Conservation (phyloP, 2,329 filamentous ascomycete species). For the Thelonectria olida region DNA sequence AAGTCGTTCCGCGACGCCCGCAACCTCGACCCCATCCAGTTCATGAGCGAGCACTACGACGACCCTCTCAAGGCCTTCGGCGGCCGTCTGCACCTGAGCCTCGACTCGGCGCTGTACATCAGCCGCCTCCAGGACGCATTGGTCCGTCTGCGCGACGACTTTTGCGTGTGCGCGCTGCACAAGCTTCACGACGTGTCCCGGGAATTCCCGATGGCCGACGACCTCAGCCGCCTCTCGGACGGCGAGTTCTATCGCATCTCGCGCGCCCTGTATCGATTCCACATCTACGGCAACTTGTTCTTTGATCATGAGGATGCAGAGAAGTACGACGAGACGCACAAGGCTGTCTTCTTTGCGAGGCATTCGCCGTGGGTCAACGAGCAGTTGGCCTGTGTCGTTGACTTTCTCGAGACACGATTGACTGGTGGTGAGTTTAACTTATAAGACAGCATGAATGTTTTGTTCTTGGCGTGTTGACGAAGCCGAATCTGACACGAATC, state of each 20-base stretch:
- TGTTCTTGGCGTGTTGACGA: not conserved
- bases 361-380: constrained; percentile 37
- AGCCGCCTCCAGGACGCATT: constrained; percentile 26
- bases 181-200: constrained; percentile 27
- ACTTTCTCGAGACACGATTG: constrained; percentile 31
- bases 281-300: constrained; percentile 36
- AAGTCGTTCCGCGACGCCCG: constrained; percentile 15
- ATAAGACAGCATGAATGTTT: no score
- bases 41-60: constrained; percentile 29
- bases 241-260: constrained; percentile 27
- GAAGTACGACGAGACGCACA: constrained; percentile 7
- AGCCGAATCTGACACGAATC: constrained; percentile 5
- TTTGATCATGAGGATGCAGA: constrained; percentile 7
- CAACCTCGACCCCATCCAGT: constrained; percentile 12
- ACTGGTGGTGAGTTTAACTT: constrained; percentile 33
- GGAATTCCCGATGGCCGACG: constrained; percentile 9
- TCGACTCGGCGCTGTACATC: constrained; percentile 28
- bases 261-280: constrained; percentile 34
- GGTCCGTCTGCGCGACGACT: constrained; percentile 14
- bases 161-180: constrained; percentile 16
- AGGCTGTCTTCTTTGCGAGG: constrained; percentile 33
- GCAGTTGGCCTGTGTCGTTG: constrained; percentile 33
- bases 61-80: constrained; percentile 16
- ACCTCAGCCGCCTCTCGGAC: constrained; percentile 9
- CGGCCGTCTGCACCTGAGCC: constrained; percentile 13